Percentiles rank a stretch among this genome's conserved stretches.
phyloP scores from a whole-genome alignment of 371 early-diverging fungal genomes.

The Mortierella sp. region DNA sequence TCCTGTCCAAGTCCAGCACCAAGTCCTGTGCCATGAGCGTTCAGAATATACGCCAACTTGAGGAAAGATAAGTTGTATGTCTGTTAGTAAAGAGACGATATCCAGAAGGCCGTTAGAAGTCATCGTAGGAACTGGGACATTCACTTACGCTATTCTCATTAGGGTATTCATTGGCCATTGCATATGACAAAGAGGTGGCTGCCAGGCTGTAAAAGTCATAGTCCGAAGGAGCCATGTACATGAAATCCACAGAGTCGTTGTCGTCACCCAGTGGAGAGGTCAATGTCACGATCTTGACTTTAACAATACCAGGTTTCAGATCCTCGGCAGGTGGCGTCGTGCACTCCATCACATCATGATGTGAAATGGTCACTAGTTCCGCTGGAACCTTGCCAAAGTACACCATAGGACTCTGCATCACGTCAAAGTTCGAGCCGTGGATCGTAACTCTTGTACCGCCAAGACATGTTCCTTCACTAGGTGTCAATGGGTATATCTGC shows the following conservation, averaged over 20 bases:
- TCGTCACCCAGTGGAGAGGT: slow-evolving; percentile 17
- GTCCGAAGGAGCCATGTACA: slow-evolving; percentile 51
- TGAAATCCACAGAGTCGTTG: slow-evolving; percentile 31
- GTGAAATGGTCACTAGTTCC: slow-evolving; percentile 45
- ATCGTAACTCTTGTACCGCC: slow-evolving; percentile 52
- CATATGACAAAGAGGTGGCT: slow-evolving; percentile 44
- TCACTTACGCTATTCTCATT: slow-evolving; percentile 40
- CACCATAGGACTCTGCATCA: slow-evolving; percentile 41
- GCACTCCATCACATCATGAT: slow-evolving; percentile 54
- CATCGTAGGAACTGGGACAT: background rate
- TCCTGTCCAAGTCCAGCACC: slow-evolving; percentile 19
- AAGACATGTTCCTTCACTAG: slow-evolving; percentile 45
- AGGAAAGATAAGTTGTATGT: background rate
- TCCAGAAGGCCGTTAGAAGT: too few relatives aligned
- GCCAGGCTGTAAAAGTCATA: slow-evolving; percentile 49
- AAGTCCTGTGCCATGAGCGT: slow-evolving; percentile 23
- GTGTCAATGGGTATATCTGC: slow-evolving; percentile 44
- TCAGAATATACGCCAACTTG: slow-evolving; percentile 39
- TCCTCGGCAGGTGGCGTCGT: slow-evolving; percentile 48
- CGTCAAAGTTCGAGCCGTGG: slow-evolving; percentile 43
- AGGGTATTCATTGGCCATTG: slow-evolving; percentile 48
- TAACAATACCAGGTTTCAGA: slow-evolving; percentile 45
- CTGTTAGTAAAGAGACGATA: background rate
- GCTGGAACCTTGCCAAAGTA: slow-evolving; percentile 46
- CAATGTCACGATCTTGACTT: slow-evolving; percentile 31